Evolutionary conservation across 495 filamentous ascomycete genomes (phyloP), one percentile per base, ranked within the genome.

Genomic region (Bryoglossum gracile): DNA sequence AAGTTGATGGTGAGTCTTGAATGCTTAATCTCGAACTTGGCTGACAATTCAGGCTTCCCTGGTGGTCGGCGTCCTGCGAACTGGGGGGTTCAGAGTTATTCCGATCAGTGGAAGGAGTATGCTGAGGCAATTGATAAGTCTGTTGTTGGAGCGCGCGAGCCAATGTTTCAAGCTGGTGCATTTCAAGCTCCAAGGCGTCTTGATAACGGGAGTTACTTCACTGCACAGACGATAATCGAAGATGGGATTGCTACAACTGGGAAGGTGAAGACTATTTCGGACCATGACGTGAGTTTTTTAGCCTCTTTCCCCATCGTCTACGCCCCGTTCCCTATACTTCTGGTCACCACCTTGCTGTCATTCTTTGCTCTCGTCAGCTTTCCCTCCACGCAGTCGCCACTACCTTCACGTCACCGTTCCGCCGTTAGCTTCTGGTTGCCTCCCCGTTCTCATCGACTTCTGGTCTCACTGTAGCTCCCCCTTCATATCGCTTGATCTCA

Each of bases 41-140:
- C 19, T 26, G 14, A 47, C 37, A 2, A n/a, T 22, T 11, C 28
- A 59, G 56, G 56, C 22, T 60, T 42, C 43, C 43, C 57, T n/a
- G 56, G 58, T 25, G 43, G 35, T 17, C 35, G 55, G 10, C 51
- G 58, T 28, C 43, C 51, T 3, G 46, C 47, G 13, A 56, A 58
- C 24, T 61, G 56, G 56, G 59, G 51, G n/a, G 18, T 58, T 4
- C 41, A 55, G 25, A 38, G 22, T 37, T 61, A 61, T 34, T 48
- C 43, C 1, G 18, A 19, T n/a, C 55, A 61, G 32, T 58, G 55
- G 55, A 44, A 39, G 6, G 34, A 49, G 34, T 58, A 53, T 34
- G 56, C 52, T 13, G 41, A 21, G 3, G 38, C 46, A 21, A 53
- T 58, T 23, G 41, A 35, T 25, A 24, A 43, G 26, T 26, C 32